Evolutionary conservation across 768 basidiomycete genomes (phyloP).

Genomic region (Suillus ampliporus): DNA sequence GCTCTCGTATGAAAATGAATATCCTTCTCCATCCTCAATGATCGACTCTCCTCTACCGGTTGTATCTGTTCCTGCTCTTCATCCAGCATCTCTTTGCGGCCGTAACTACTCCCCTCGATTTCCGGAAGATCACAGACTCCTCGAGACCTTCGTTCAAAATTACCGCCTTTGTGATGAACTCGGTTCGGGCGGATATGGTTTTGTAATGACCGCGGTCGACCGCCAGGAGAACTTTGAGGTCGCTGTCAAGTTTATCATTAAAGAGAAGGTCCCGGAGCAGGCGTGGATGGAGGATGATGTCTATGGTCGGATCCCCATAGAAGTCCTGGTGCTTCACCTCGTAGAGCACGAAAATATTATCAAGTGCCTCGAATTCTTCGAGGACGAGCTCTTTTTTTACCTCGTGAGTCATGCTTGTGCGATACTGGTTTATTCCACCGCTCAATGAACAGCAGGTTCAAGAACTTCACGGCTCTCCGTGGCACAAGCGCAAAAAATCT

Average conservation of each 20-base stretch:
- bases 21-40: conserved; percentile 8
- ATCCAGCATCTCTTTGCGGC: conserved; percentile 20
- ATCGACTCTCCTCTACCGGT: conserved; percentile 11
- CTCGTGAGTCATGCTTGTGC: conserved; percentile 57
- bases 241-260: conserved; percentile 95
- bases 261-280: conserved; percentile 63
- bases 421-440: conserved; percentile 1
- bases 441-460: conserved; percentile 61
- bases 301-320: conserved; percentile 74
- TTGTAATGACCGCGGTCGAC: conserved; percentile 87
- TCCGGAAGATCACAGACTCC: conserved; percentile 62
- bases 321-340: conserved; percentile 76
- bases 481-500: conserved; percentile 58
- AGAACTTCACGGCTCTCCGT: conserved; percentile 92
- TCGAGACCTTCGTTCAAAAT: conserved; percentile 59
- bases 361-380: conserved; percentile 81
- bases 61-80: conserved; percentile 6
- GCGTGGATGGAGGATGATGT: conserved; percentile 61
- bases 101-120: conserved; percentile 55
- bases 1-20: conserved; percentile 21
- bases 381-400: conserved; percentile 86
- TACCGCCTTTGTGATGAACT: conserved; percentile 78
- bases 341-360: conserved; percentile 84
- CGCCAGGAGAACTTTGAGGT: conserved; percentile 67
- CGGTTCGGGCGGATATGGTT: conserved; percentile 93